Conservation (phyloP, 2,329 filamentous ascomycete genomes). For the Fusarium sp. region DNA sequence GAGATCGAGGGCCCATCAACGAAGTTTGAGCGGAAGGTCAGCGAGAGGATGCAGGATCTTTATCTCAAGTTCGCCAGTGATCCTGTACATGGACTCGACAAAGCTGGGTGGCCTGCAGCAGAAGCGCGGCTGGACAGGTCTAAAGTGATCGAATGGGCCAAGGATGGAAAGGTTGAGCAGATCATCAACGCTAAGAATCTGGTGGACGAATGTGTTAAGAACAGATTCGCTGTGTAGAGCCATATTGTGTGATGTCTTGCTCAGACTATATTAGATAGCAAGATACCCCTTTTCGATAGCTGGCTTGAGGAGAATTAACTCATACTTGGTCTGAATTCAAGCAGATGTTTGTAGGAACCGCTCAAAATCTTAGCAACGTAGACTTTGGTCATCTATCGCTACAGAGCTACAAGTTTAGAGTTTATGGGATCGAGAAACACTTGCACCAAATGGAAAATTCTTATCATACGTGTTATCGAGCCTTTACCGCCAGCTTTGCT, state of each 20-base stretch:
- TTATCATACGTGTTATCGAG: neutral
- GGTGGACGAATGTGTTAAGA: slow-evolving; percentile 17
- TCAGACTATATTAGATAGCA: too few species aligned
- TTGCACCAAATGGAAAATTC: too few species aligned
- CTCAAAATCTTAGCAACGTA: too few species aligned
- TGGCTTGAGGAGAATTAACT: too few species aligned
- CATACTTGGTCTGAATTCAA: too few species aligned
- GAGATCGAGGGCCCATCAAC: slow-evolving; percentile 16
- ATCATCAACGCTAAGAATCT: neutral
- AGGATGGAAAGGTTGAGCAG: slow-evolving; percentile 17
- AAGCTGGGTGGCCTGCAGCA: slow-evolving; percentile 12
- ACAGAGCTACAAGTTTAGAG: too few species aligned
- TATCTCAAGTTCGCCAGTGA: slow-evolving; percentile 32
- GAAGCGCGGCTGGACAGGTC: neutral
- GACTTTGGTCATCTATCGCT: too few species aligned
- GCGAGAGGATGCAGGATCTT: slow-evolving; percentile 37
- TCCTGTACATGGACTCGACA: slow-evolving; percentile 16
- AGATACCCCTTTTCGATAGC: too few species aligned
- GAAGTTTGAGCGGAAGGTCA: slow-evolving; percentile 24
- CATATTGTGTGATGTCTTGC: neutral
- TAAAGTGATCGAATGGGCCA: slow-evolving; percentile 28
- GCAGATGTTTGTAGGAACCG: too few species aligned
- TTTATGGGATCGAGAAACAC: too few species aligned
- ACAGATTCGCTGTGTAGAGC: slow-evolving; percentile 9
- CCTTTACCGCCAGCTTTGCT: neutral